A percentile compares a stretch with the other conserved stretches of the same genome.
These are phyloP conservation scores for Bocquillonia castaneifolia DNA, from an alignment of 441 rosid genomes.

Conservation along the genomic window DNA sequence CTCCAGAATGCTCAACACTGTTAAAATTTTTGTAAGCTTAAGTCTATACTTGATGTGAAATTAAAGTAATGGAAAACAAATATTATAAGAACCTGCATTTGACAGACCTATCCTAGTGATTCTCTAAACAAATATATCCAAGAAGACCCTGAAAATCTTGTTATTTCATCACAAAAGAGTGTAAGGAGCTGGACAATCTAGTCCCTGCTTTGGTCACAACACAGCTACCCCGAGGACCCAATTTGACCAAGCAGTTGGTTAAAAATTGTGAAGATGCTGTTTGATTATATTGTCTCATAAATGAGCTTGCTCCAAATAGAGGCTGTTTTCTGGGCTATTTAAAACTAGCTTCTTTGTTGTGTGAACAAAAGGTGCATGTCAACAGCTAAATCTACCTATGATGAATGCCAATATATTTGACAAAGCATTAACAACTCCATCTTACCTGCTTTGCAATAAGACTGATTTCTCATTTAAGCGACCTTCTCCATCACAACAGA, in stretches of 20 bases:
- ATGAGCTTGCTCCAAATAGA: neutral
- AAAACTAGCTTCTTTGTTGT: neutral
- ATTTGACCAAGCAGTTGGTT: neutral
- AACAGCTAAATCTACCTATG: neutral
- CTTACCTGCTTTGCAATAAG: slow-evolving; percentile 87
- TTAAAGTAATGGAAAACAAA: slow-evolving; percentile 7
- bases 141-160: neutral
- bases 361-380: neutral
- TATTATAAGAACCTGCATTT: neutral
- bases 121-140: neutral
- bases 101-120: neutral
- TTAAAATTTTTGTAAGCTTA: slow-evolving; percentile 23
- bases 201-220: neutral
- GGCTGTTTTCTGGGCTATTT: neutral
- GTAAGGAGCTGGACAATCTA: slow-evolving; percentile 7
- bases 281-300: neutral
- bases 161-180: neutral
- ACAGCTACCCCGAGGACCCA: neutral
- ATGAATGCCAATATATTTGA: neutral
- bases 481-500: slow-evolving; percentile 96
- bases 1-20: slow-evolving; percentile 89
- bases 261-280: neutral
- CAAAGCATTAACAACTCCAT: slow-evolving; percentile 4
- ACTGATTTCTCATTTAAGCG: slow-evolving; percentile 84
- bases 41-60: neutral